Base-by-base conservation (phyloP, 768 basidiomycete genomes). In the Pisolithus microcarpus region DNA sequence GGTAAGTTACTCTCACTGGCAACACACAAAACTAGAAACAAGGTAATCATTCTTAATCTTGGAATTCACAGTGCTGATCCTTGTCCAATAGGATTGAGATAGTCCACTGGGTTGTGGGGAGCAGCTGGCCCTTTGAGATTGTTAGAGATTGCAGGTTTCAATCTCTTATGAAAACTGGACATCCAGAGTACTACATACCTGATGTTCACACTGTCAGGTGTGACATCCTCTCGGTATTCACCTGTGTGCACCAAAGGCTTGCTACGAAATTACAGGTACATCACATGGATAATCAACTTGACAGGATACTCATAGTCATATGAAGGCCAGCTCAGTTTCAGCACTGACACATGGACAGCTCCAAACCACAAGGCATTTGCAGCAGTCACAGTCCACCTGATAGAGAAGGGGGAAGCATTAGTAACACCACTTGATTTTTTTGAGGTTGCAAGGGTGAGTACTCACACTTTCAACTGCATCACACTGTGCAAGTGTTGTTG, bases 281-380 rank as follows among this genome's bases (percentile, higher is more conserved):
- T 13, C 3, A 19, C 30, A 30, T 30, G 30, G 30, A 30, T 30
- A 30, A 30, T 30, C 21, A 5, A 38, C 21, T 23, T 23, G 38
- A 38, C 18, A 48, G 19, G n/a, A n/a, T n/a, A 48, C 37, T 50
- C 30, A 10, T 30, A 69, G 70, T 56, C 60, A 9, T 56, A 69
- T 50, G 51, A 62, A 0, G 67, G 70, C 1, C 30, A 45, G 0
- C 37, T 74, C 0, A 69, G 53, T 50, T 70, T 72, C 43, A 57
- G 58, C 0, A 68, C 68, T 1, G 69, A 75, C 55, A 60, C 62
- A 0, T 75, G 72, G 72, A 70, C 67, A 0, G 68, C 67, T 0
- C 65, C 68, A 0, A 73, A 73, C 47, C 64, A 72, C 40, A 52
- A 61, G 6, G 67, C 66, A 0, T 69, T 60, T 40, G 51, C 71